phyloP scores from a whole-genome alignment of 306 rosid genomes.

The Dryas alaskensis region DNA sequence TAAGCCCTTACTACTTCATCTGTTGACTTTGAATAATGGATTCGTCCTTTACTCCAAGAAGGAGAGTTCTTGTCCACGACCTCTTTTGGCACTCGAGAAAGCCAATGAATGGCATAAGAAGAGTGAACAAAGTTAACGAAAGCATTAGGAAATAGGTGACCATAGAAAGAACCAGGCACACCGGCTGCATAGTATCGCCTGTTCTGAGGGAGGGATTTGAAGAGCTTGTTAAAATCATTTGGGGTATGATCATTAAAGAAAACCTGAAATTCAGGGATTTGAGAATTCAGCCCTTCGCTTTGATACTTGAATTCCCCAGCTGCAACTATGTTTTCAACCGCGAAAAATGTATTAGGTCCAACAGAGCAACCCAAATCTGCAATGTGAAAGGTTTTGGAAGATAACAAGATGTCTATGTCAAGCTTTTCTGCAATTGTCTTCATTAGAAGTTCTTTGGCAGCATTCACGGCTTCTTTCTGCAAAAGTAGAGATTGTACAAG shows the following conservation, averaged over 20 bases:
- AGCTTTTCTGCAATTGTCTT: constrained; percentile 24
- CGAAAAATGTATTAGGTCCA: constrained; percentile 41
- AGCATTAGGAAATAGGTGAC: constrained; percentile 28
- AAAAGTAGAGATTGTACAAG: not conserved
- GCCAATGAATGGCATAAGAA: constrained; percentile 35
- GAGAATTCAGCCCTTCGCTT: not conserved
- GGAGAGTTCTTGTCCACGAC: constrained; percentile 1
- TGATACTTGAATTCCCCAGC: constrained; percentile 23
- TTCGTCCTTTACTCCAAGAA: constrained; percentile 29
- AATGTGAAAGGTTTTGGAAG: constrained; percentile 17
- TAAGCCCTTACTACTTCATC: constrained; percentile 30
- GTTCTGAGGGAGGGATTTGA: constrained; percentile 20
- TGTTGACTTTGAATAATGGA: constrained; percentile 14
- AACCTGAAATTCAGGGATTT: constrained; percentile 30
- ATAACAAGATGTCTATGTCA: not conserved
- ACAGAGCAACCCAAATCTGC: constrained; percentile 46
- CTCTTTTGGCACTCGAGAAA: constrained; percentile 25
- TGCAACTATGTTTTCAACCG: constrained; percentile 29
- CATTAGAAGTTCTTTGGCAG: constrained; percentile 11
- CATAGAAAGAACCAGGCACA: constrained; percentile 42
- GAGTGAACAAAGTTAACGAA: constrained; percentile 30
- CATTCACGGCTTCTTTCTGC: not conserved
- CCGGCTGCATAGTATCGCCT: constrained; percentile 26
- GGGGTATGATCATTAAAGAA: constrained; percentile 34
- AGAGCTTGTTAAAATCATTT: constrained; percentile 43